Percentiles rank a stretch among this genome's conserved stretches.
phyloP scores from a whole-genome alignment of 1,284 basidiomycete species.

The Fomitopsis betulina region DNA sequence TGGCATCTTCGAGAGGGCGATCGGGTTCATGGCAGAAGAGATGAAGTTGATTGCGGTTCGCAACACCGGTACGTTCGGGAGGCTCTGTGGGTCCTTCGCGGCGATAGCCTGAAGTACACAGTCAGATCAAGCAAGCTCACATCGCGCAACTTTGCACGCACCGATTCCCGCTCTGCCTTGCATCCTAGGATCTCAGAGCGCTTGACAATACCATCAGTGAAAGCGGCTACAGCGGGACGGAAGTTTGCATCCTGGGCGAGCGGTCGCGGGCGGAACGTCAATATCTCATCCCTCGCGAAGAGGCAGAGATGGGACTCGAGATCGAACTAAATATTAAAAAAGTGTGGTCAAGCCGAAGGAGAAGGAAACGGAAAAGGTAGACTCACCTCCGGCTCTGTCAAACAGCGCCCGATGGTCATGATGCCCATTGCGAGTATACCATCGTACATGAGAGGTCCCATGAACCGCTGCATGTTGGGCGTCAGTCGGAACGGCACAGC shows the following conservation, averaged over 20 bases:
- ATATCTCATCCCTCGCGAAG: slow-evolving; percentile 92
- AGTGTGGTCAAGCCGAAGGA: slow-evolving; percentile 1
- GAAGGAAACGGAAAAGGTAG: slow-evolving; percentile 1
- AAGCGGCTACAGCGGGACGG: slow-evolving; percentile 65
- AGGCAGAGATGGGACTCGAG: slow-evolving; percentile 86
- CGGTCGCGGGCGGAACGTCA: slow-evolving; percentile 60
- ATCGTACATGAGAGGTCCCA: slow-evolving; percentile 88
- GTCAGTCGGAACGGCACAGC: slow-evolving; percentile 96
- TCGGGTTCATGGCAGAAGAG: slow-evolving; percentile 67
- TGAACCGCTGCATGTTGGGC: slow-evolving; percentile 93
- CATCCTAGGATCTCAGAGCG: slow-evolving; percentile 84
- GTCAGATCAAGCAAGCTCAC: background rate
- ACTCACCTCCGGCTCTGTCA: slow-evolving; percentile 89
- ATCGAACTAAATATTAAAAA: slow-evolving; percentile 75
- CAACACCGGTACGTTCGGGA: slow-evolving; percentile 54
- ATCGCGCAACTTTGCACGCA: slow-evolving; percentile 27
- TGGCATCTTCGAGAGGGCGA: slow-evolving; percentile 76
- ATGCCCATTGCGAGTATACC: slow-evolving; percentile 85
- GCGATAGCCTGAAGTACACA: slow-evolving; percentile 15
- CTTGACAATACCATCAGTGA: slow-evolving; percentile 81
- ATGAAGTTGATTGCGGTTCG: slow-evolving; percentile 87
- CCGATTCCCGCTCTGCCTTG: slow-evolving; percentile 78
- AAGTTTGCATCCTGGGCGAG: slow-evolving; percentile 58
- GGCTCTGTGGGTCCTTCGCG: slow-evolving; percentile 28
- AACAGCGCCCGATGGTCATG: slow-evolving; percentile 86